Base-by-base conservation (phyloP, 257 asterid genomes). In the Linderniella brevidens region DNA sequence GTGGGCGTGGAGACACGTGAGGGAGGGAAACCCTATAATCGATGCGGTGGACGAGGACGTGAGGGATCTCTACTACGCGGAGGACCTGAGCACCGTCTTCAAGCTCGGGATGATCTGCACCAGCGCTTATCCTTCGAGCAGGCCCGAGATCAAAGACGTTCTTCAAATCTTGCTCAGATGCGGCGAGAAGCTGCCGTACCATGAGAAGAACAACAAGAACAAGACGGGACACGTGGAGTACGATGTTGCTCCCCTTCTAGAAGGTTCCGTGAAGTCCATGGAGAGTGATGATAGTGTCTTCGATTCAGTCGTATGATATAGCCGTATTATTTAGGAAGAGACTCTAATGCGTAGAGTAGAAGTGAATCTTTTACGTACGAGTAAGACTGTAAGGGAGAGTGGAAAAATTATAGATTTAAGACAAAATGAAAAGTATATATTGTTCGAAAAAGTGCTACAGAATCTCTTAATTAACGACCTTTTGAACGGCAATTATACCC, bases 81-180 rank as follows among this genome's bases (percentile, higher is more conserved):
- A 78, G 0, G 93, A 76, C 41, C 76, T 84, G 40, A 45, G 37
- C 61, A 54, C 48, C 2, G 82, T 84, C 46, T 60, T 88, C 49
- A 80, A 70, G 67, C 79, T 80, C 4, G 98, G 94, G 19, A 53
- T 88, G 17, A 56, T 80, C 54, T 88, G 95, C 46, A 84, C 94
- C 0, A 59, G 67, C 60, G 51, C 55, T 20, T 42, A 57, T 18
- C 95, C 98, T 41, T 61, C 77, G 0, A 68, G 68, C 60, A 65
- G 98, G 62, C 98, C 95, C 3, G 63, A 79, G 3, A 88, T 88
- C 80, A 84, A 60, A 45, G 86, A 74, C 12, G 88, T 68, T 19
- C 44, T 74, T 59, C 79, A 76, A 54, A 63, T 84, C 57, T 61
- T 88, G 57, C 74, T 71, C 25, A 69, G 62, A 8, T 76, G 78